phyloP scores from a whole-genome alignment of 257 asterid species.

The Parsonsia alboflavescens region DNA sequence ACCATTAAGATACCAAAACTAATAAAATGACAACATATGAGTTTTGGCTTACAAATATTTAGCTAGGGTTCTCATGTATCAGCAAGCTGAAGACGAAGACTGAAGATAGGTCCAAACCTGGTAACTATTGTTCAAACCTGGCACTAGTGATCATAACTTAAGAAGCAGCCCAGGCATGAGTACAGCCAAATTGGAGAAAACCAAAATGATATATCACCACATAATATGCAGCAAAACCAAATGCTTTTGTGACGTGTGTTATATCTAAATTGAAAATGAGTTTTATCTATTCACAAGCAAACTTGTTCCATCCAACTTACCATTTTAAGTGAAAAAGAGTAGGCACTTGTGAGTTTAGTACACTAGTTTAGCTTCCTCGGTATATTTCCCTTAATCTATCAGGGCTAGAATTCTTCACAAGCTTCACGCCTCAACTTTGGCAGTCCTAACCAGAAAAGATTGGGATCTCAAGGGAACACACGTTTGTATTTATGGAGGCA shows the following conservation, averaged over 20 bases:
- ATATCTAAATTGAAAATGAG: too few relatives aligned
- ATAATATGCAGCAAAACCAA: too few relatives aligned
- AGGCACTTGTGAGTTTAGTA: not conserved
- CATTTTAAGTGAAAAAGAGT: not conserved
- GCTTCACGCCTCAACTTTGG: not conserved
- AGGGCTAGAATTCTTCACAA: not conserved
- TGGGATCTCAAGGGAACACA: too few relatives aligned
- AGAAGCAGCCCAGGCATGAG: too few relatives aligned
- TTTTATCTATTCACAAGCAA: too few relatives aligned
- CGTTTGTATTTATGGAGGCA: too few relatives aligned
- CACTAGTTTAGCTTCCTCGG: not conserved
- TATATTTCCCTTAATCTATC: not conserved
- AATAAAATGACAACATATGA: not conserved
- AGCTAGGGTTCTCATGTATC: not conserved
- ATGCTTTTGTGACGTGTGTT: too few relatives aligned
- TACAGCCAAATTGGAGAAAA: too few relatives aligned
- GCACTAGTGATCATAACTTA: not conserved
- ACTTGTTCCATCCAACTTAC: not conserved
- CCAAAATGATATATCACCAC: too few relatives aligned
- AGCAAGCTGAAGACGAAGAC: not conserved
- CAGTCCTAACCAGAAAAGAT: not conserved
- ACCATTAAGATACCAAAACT: not conserved
- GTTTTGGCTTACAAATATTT: not conserved
- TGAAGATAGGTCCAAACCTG: not conserved
- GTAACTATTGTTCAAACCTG: not conserved